Evolutionary conservation across 2,329 filamentous ascomycete genomes (phyloP).

Genomic region (Nigrospora sphaerica): DNA sequence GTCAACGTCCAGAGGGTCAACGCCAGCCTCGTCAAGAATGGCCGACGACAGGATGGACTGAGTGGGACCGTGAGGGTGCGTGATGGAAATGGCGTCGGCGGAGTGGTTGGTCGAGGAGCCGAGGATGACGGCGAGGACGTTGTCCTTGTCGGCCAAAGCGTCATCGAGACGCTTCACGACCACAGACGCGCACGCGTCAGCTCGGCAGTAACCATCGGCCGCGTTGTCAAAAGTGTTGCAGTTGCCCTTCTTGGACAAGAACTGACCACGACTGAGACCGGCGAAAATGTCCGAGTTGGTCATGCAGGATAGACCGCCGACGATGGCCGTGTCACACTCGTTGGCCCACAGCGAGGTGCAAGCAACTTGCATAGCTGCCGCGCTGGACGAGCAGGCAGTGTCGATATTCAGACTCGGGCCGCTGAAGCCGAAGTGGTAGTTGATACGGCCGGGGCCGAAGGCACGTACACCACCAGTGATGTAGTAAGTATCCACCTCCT

Average conservation of each 20-base stretch:
- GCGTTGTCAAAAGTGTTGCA: conserved; percentile 77
- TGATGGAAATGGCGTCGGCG: conserved; percentile 74
- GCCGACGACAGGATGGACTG: conserved; percentile 65
- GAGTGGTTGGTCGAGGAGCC: conserved; percentile 76
- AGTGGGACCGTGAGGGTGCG: conserved; percentile 70
- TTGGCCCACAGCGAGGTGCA: conserved; percentile 68
- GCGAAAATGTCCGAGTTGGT: conserved; percentile 78
- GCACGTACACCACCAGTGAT: conserved; percentile 43
- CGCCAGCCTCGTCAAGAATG: conserved; percentile 64
- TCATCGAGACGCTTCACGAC: conserved; percentile 76
- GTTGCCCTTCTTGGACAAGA: conserved; percentile 67
- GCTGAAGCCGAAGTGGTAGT: conserved; percentile 33
- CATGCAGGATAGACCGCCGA: conserved; percentile 70
- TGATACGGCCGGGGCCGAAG: conserved; percentile 43
- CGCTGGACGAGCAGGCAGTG: conserved; percentile 31
- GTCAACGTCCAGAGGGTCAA: conserved; percentile 69
- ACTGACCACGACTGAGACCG: conserved; percentile 68
- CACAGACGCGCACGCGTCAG: conserved; percentile 67
- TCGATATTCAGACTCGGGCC: conserved; percentile 31
- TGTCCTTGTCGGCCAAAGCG: conserved; percentile 70
- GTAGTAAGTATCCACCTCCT: conserved; percentile 55
- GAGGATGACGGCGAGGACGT: conserved; percentile 67
- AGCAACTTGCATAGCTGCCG: conserved; percentile 29
- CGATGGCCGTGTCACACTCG: conserved; percentile 75
- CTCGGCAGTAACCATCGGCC: conserved; percentile 78